A percentile compares a stretch with the other conserved stretches of the same genome.
These are phyloP conservation scores for Trichoderma breve DNA, from an alignment of 2,329 filamentous ascomycete genomes.

Conservation along the genomic window DNA sequence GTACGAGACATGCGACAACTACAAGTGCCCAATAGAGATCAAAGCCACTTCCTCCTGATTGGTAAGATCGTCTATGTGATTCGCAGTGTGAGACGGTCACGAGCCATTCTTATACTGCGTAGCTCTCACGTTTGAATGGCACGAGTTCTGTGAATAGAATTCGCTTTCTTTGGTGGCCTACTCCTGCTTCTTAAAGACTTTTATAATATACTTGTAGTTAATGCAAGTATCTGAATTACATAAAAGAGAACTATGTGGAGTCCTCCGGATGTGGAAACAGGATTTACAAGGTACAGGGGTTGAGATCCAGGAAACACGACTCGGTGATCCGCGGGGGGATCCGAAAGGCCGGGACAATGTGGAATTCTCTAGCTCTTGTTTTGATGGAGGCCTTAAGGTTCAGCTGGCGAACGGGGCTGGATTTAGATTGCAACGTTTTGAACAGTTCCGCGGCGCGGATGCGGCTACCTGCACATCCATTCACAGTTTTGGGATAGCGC, in stretches of 20 bases:
- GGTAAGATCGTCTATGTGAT: not conserved
- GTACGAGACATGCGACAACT: not conserved
- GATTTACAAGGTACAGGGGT: not conserved
- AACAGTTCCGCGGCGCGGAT: not conserved
- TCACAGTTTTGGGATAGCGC: not conserved
- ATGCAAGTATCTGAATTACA: not conserved
- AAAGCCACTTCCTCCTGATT: not conserved
- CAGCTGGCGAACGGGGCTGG: not conserved
- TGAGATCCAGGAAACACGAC: not conserved
- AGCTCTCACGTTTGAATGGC: not conserved
- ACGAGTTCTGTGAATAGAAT: fast-evolving
- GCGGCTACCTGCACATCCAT: not conserved
- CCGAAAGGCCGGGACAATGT: not conserved
- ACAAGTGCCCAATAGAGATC: not conserved
- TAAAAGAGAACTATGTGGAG: not conserved
- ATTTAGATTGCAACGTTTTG: not conserved
- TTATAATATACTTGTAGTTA: not conserved
- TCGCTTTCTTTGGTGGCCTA: not conserved
- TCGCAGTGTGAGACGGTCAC: not conserved
- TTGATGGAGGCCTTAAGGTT: not conserved
- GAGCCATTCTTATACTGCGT: not conserved
- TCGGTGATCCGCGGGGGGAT: not conserved
- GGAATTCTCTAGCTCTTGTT: not conserved
- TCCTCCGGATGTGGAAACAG: not conserved
- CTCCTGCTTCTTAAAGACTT: not conserved